Evolutionary conservation across 148 eudicot species (phyloP).

Genomic region (Agrostemma githago): DNA sequence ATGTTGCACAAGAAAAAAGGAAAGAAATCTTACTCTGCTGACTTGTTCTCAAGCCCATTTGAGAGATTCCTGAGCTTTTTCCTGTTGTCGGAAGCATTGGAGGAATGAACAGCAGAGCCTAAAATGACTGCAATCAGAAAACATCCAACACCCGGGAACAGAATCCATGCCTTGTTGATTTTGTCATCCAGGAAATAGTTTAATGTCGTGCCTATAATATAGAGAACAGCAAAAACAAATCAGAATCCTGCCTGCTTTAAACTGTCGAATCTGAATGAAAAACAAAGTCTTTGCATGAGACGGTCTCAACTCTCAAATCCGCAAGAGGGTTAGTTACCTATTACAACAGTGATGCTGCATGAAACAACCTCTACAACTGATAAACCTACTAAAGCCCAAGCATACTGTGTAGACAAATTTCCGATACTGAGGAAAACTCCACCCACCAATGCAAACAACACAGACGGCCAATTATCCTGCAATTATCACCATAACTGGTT

Average conservation of each 20-base stretch:
- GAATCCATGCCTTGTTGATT: slow-evolving; percentile 79
- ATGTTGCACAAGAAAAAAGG: background rate
- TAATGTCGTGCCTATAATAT: slow-evolving; percentile 56
- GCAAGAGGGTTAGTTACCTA: slow-evolving; percentile 45
- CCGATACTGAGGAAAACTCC: slow-evolving; percentile 75
- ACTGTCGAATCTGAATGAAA: background rate
- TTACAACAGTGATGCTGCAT: slow-evolving; percentile 75
- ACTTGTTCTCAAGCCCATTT: slow-evolving; percentile 18
- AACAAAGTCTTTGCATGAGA: background rate
- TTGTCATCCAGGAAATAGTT: slow-evolving; percentile 83
- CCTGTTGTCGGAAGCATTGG: slow-evolving; percentile 62
- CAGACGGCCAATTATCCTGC: slow-evolving; percentile 87
- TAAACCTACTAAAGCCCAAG: slow-evolving; percentile 82
- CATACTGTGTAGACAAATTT: slow-evolving; percentile 72
- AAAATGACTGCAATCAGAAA: slow-evolving; percentile 71
- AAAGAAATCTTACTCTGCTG: slow-evolving; percentile 29
- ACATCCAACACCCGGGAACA: slow-evolving; percentile 87
- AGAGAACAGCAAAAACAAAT: slow-evolving; percentile 6
- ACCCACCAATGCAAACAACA: slow-evolving; percentile 80
- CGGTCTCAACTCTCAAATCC: background rate
- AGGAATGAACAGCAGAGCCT: slow-evolving; percentile 70
- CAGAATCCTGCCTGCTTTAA: background rate
- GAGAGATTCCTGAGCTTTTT: slow-evolving; percentile 42
- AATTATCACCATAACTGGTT: background rate
- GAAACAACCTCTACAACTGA: slow-evolving; percentile 69